Percentiles rank a stretch among this genome's conserved stretches.
Evolutionary conservation across 495 filamentous ascomycete species (phyloP).

Genomic region (Aspergillus funiculosus): DNA sequence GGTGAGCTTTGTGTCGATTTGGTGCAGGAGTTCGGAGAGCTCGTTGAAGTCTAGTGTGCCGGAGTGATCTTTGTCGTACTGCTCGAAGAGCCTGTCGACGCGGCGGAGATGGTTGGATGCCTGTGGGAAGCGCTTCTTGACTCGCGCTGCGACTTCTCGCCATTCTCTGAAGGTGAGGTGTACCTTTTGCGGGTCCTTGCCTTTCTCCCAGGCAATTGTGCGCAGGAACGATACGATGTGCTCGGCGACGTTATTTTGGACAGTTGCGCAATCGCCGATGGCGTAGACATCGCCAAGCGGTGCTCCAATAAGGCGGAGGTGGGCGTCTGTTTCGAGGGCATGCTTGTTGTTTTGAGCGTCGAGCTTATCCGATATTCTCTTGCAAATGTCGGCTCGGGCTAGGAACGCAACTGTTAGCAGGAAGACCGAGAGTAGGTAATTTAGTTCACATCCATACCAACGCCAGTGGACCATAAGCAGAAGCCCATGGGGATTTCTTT

Average conservation of each 20-base stretch:
- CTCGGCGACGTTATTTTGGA: constrained; percentile 90
- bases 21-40: constrained; percentile 75
- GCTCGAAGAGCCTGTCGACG: constrained; percentile 79
- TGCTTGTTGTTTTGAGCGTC: constrained; percentile 80
- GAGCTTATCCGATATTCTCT: constrained; percentile 65
- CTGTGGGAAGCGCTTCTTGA: constrained; percentile 88
- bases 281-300: constrained; percentile 95
- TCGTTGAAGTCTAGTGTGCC: constrained; percentile 94
- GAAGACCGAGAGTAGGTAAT: too few relatives aligned
- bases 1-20: constrained; percentile 87
- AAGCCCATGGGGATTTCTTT: constrained; percentile 97
- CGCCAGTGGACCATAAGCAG: constrained; percentile 97
- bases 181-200: constrained; percentile 76
- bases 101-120: constrained; percentile 83
- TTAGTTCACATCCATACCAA: constrained; percentile 41
- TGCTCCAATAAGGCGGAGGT: constrained; percentile 85
- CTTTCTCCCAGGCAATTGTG: constrained; percentile 85
- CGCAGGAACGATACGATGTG: constrained; percentile 85
- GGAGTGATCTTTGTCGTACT: constrained; percentile 87
- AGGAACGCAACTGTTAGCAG: constrained; percentile 2
- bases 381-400: constrained; percentile 75
- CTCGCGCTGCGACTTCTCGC: constrained; percentile 71
- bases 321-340: constrained; percentile 91
- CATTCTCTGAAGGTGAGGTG: constrained; percentile 83
- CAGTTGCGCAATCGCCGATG: constrained; percentile 94